Evolutionary conservation across 1,284 basidiomycete genomes (phyloP), one percentile per base, ranked within the genome.

Genomic region (Marasmius oreades): DNA sequence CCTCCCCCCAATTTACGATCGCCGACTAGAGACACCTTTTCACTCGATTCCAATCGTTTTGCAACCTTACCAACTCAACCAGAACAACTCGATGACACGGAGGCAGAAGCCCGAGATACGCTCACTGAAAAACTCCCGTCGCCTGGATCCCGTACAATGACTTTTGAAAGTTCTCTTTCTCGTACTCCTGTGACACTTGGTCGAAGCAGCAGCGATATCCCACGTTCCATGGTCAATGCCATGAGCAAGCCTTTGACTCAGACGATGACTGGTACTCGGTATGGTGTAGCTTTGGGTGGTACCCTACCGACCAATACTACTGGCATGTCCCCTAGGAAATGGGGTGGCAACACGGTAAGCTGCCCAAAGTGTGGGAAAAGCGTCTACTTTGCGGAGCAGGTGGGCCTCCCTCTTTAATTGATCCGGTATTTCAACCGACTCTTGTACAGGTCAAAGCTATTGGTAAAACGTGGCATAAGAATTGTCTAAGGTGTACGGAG

Each of bases 391-490:
- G 84, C 85, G 26, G 85, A 86, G 68, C 84, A 85, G 72, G 81
- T 80, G 37, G 6, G 47, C 53, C 42, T 8, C 16, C 14, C 18
- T 48, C 36, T 20, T 52, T 26, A 23, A 14, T 45, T 51, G 10
- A 37, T 39, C 12, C 42, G 39, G 12, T 34, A 14, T 14, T 26
- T 37, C 46, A 37, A 53, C 43, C 53, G 34, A 26, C 36, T 45
- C 4, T 50, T 26, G 18, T 53, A 23, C 55, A 86, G 84, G 81
- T 87, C 56, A 88, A 88, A 70, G 88, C 89, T 2, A 77, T 87
- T 3, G 86, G 86, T 16, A 85, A 88, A 73, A 86, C 84, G 34
- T 92, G 77, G 68, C 89, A 92, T 61, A 90, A 88, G 66, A 73
- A 71, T n/a, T 92, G 90, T 65, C 68, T 92, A 60, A 74, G 88